These are phyloP conservation scores for Sicyos edulis DNA, from an alignment of 306 rosid species.

Conservation along the genomic window DNA sequence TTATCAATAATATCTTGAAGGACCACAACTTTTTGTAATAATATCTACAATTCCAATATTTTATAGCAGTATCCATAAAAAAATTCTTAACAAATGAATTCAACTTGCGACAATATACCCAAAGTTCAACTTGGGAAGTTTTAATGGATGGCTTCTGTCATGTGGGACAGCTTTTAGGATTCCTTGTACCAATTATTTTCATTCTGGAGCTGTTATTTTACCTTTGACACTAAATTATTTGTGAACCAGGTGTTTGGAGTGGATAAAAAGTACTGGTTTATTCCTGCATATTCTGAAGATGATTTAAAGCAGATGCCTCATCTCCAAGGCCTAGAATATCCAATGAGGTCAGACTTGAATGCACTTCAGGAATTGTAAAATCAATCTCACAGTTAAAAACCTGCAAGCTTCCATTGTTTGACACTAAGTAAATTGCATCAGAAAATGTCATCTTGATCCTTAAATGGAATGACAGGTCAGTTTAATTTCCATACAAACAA, in stretches of 20 bases:
- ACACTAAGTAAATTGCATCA: neutral
- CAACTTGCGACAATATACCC: too few relatives aligned
- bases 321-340: constrained; percentile 61
- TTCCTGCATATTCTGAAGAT: constrained; percentile 57
- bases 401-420: neutral
- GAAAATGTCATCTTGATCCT: neutral
- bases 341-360: constrained; percentile 37
- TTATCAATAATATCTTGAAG: neutral
- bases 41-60: neutral
- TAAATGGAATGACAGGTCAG: neutral
- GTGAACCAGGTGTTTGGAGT: constrained; percentile 53
- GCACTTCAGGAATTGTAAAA: constrained; percentile 43
- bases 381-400: neutral
- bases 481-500: neutral
- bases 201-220: neutral
- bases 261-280: constrained; percentile 58
- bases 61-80: neutral
- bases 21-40: neutral
- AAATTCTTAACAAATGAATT: neutral
- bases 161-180: neutral
- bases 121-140: neutral
- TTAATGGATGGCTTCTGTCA: neutral
- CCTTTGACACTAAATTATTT: neutral
- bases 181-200: neutral
- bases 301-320: constrained; percentile 48